Evolutionary conservation across 2,329 filamentous ascomycete species (phyloP).

Genomic region (Drechslerella dactyloides): DNA sequence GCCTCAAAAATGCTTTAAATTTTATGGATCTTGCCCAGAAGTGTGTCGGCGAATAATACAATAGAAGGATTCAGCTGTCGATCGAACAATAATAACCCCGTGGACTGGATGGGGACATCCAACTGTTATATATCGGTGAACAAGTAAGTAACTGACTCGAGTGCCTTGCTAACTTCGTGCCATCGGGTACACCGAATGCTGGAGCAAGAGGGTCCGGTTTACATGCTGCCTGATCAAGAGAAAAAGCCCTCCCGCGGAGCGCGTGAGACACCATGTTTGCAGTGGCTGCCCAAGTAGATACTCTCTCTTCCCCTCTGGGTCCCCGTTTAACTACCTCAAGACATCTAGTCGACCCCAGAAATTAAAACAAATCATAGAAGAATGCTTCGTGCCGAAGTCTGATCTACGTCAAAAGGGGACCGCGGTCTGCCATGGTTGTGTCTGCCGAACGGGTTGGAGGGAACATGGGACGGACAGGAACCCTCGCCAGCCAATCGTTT

Average conservation of each 20-base stretch:
- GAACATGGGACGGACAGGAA: slow-evolving; percentile 30
- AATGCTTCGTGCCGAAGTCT: slow-evolving; percentile 10
- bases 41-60: too few relatives aligned
- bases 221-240: not conserved
- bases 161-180: slow-evolving; percentile 21
- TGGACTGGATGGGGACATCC: slow-evolving; percentile 6
- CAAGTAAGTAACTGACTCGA: not conserved
- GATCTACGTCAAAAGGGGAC: slow-evolving; percentile 21
- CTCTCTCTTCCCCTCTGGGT: slow-evolving; percentile 1
- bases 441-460: not conserved
- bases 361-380: not conserved
- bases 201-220: not conserved
- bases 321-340: not conserved
- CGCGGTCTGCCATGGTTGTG: slow-evolving; percentile 12
- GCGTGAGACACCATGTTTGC: slow-evolving; percentile 27
- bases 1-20: too few relatives aligned
- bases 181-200: not conserved
- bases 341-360: not conserved
- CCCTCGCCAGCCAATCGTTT: slow-evolving; percentile 34
- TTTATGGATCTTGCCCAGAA: too few relatives aligned
- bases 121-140: slow-evolving; percentile 23
- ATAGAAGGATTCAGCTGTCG: too few relatives aligned
- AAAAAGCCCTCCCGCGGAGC: not conserved
- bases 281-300: slow-evolving; percentile 5
- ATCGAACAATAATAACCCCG: too few relatives aligned